A percentile compares a stretch with the other conserved stretches of the same genome.
Evolutionary conservation across 1,139 yeast species (phyloP).

Genomic region (Pichia sp.): DNA sequence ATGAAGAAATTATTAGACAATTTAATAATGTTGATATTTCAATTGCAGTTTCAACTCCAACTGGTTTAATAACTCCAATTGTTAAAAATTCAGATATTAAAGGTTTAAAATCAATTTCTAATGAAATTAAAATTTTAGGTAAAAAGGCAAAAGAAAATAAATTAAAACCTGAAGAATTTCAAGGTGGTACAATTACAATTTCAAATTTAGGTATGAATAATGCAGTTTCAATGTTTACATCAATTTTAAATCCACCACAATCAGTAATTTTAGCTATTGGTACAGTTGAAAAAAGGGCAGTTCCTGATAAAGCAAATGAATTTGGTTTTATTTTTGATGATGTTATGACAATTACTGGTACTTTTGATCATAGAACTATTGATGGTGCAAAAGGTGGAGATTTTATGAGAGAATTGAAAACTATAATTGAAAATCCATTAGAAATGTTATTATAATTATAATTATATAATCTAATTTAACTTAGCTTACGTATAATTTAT

Average conservation of each 20-base stretch:
- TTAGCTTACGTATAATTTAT: no score
- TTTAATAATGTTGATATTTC: conserved; percentile 91
- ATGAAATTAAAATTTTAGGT: conserved; percentile 85
- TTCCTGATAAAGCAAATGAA: conserved; percentile 87
- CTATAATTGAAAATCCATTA: conserved; percentile 89
- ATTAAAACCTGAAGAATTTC: conserved; percentile 92
- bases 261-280: conserved; percentile 91
- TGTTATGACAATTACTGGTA: conserved; percentile 86
- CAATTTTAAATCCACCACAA: conserved; percentile 98
- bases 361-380: conserved; percentile 94
- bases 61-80: conserved; percentile 95
- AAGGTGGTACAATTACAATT: conserved; percentile 98
- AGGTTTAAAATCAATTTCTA: conserved; percentile 79
- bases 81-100: conserved; percentile 80
- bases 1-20: conserved; percentile 86
- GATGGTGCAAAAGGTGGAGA: conserved; percentile 99
- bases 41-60: conserved; percentile 97
- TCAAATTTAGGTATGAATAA: conserved; percentile 98
- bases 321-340: conserved; percentile 90
- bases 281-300: conserved; percentile 86
- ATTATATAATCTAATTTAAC: background rate
- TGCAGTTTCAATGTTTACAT: conserved; percentile 88
- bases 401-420: conserved; percentile 88
- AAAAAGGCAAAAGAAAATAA: conserved; percentile 94
- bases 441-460: conserved; percentile 67